Evolutionary conservation across 306 rosid genomes (phyloP).

Genomic region (Parietaria judaica): DNA sequence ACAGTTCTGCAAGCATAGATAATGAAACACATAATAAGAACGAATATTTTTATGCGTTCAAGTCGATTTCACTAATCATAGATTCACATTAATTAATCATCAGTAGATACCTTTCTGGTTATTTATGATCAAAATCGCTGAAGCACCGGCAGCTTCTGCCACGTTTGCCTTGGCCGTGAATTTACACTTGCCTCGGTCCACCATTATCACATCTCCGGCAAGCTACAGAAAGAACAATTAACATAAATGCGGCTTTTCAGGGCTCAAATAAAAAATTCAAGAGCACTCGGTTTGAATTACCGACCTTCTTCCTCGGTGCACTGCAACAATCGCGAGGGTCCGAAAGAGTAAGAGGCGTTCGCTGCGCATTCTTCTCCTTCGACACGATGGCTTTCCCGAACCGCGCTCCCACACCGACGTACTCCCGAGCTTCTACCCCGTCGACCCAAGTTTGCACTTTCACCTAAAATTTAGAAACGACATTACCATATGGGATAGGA

Average conservation of each 20-base stretch:
- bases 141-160: conserved; percentile 89
- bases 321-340: conserved; percentile 78
- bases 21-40: too few relatives aligned
- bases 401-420: conserved; percentile 93
- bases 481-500: too few relatives aligned
- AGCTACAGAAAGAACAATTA: conserved; percentile 32
- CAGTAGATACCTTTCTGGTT: conserved; percentile 54
- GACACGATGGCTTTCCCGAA: conserved; percentile 82
- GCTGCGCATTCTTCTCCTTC: conserved; percentile 81
- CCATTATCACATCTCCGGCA: conserved; percentile 82
- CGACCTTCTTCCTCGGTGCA: conserved; percentile 61
- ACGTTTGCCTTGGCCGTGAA: conserved; percentile 73
- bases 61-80: neutral
- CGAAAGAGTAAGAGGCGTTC: conserved; percentile 58
- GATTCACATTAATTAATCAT: neutral
- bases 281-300: conserved; percentile 6
- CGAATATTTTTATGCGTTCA: too few relatives aligned
- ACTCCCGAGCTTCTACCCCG: conserved; percentile 61
- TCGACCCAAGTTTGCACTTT: conserved; percentile 97
- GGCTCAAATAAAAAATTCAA: conserved; percentile 2
- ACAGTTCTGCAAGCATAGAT: conserved; percentile 60
- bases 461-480: conserved; percentile 31
- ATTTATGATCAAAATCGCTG: conserved; percentile 84
- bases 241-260: neutral
- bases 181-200: conserved; percentile 76